Evolutionary conservation across 306 rosid genomes (phyloP).

Genomic region (Castanospermum australe): DNA sequence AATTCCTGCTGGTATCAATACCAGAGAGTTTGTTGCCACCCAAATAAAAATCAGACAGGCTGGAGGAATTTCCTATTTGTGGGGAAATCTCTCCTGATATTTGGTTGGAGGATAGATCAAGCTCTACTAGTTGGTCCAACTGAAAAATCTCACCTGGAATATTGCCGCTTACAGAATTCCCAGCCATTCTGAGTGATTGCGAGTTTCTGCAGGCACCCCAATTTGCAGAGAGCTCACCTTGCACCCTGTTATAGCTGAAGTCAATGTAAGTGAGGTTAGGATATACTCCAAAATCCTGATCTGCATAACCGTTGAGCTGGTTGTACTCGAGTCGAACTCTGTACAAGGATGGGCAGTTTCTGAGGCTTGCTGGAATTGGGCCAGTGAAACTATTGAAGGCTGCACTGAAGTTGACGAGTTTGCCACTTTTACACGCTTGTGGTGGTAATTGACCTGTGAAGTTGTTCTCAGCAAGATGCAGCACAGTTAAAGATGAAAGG

Average conservation of each 20-base stretch:
- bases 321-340: conserved; percentile 54
- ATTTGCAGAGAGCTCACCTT: conserved; percentile 42
- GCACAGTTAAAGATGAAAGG: conserved; percentile 41
- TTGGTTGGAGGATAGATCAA: conserved; percentile 49
- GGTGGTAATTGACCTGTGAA: conserved; percentile 58
- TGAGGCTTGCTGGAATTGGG: conserved; percentile 47
- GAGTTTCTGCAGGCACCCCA: conserved; percentile 53
- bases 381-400: conserved; percentile 52
- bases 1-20: conserved; percentile 32
- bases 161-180: conserved; percentile 41
- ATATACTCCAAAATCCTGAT: conserved; percentile 55
- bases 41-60: conserved; percentile 21
- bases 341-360: conserved; percentile 37
- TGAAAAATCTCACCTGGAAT: conserved; percentile 47
- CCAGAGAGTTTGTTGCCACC: conserved; percentile 47
- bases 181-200: conserved; percentile 33
- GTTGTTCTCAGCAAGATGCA: conserved; percentile 58
- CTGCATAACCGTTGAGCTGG: conserved; percentile 37
- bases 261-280: conserved; percentile 56
- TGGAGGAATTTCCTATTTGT: conserved; percentile 36
- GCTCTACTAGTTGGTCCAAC: conserved; percentile 27
- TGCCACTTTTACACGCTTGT: conserved; percentile 46
- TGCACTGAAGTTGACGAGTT: conserved; percentile 51
- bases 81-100: conserved; percentile 49
- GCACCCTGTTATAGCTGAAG: conserved; percentile 47